These are phyloP conservation scores for Aspergillus vadensis DNA, from an alignment of 2,329 filamentous ascomycete species.

Conservation along the genomic window DNA sequence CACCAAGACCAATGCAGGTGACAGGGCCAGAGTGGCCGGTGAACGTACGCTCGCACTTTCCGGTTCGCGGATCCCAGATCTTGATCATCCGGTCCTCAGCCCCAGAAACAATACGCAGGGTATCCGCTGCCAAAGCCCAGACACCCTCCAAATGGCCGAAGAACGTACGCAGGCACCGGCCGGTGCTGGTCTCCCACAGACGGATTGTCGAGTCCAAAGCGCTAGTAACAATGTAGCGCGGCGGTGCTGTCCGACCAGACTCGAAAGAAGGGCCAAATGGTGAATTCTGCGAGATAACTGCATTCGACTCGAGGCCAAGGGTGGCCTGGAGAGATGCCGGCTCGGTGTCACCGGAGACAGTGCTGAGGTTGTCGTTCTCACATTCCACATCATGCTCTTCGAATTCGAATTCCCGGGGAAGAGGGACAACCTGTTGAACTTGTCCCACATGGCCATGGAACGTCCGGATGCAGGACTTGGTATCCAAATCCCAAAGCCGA, in stretches of 20 bases:
- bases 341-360: conserved; percentile 34
- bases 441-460: conserved; percentile 93
- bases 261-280: conserved; percentile 66
- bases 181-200: conserved; percentile 84
- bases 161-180: conserved; percentile 83
- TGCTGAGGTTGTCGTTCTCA: conserved; percentile 58
- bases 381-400: conserved; percentile 66
- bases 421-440: conserved; percentile 84
- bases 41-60: conserved; percentile 89
- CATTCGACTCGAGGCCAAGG: conserved; percentile 27
- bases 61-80: conserved; percentile 89
- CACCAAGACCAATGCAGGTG: conserved; percentile 88
- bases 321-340: conserved; percentile 27
- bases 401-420: conserved; percentile 86
- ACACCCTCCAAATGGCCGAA: conserved; percentile 97
- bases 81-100: conserved; percentile 95
- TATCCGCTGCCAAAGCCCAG: conserved; percentile 89
- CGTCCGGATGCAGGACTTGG: conserved; percentile 70
- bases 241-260: conserved; percentile 69
- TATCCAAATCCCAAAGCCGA: conserved; percentile 91
- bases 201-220: conserved; percentile 89
- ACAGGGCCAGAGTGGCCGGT: conserved; percentile 88
- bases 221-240: conserved; percentile 89
- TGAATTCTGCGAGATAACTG: conserved; percentile 47
- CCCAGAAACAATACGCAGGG: conserved; percentile 81